phyloP scores from a whole-genome alignment of 345 rosid species.

The Toxicodendron radicans region DNA sequence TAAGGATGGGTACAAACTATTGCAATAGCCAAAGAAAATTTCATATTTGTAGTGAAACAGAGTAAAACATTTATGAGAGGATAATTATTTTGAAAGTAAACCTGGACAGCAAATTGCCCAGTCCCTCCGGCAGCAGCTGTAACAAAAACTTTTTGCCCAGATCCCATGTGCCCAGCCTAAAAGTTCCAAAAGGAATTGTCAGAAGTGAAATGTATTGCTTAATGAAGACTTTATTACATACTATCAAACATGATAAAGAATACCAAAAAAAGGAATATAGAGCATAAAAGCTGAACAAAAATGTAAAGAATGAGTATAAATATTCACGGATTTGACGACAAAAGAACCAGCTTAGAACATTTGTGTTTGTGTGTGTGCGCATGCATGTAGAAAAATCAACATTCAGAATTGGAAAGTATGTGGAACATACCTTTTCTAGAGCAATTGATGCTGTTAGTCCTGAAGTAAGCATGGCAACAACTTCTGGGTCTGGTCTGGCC shows the following conservation, averaged over 20 bases:
- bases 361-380: background rate
- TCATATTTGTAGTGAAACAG: background rate
- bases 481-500: slow-evolving; percentile 94
- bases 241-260: background rate
- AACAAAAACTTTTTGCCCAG: slow-evolving; percentile 78
- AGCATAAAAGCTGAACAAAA: background rate
- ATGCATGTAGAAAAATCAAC: background rate
- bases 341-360: background rate
- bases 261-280: background rate
- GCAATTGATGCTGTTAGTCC: slow-evolving; percentile 96
- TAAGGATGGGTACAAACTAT: slow-evolving; percentile 4
- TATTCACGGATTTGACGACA: background rate
- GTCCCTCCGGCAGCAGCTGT: slow-evolving; percentile 99
- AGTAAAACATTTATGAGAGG: slow-evolving; percentile 7
- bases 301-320: background rate
- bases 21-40: background rate
- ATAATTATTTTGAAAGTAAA: slow-evolving; percentile 25
- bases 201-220: slow-evolving; percentile 8
- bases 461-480: slow-evolving; percentile 98
- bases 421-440: slow-evolving; percentile 67
- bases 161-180: slow-evolving; percentile 84
- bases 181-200: slow-evolving; percentile 20
- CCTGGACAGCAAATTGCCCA: slow-evolving; percentile 99
- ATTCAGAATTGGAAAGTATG: background rate
- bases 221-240: background rate